Base-by-base conservation (phyloP, 1,139 yeast species). In the Pichia sp. region DNA sequence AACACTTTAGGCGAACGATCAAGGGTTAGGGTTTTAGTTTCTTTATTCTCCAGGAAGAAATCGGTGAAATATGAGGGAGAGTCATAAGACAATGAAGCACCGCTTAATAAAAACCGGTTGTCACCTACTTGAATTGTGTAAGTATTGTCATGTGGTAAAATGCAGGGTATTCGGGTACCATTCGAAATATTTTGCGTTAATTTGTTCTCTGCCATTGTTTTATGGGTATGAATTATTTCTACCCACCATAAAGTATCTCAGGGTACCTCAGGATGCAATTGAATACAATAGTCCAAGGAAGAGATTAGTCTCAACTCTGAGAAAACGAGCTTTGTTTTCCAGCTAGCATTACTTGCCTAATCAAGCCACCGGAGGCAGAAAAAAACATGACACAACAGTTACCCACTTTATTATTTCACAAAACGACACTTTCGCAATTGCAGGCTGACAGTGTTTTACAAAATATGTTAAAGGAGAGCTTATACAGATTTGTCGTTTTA, bases 81-180 rank as follows among this genome's bases (percentile, higher is more conserved):
- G 70, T 90, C 97, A 1, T 89, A 87, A 27, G 92, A 86, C 46
- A 91, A 70, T 5, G 96, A 89, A 1, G 93, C 91, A 0, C 97
- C 97, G 65, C 93, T 85, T 38, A 82, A 60, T 41, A 75, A 73
- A 67, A 81, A 86, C 41, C 79, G 61, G 59, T 77, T 76, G 54
- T 77, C 79, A 0, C 96, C 96, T 4, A 90, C 85, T 67, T 87
- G 91, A 31, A 91, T 79, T 14, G 84, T 77, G 68, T 79, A 90
- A 64, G 88, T 83, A 61, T 77, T 80, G 50, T 84, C 86, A 61
- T 78, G 82, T 33, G 93, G 85, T 36, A 89, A 74, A 2, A 83
- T 65, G 0, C 72, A 68, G 1, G 90, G 87, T 48, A 87, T 85
- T 17, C 29, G 44, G 20, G 7, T 14, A 36, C n/a, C 7, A 36